Evolutionary conservation across 73 alveolate species (phyloP), one percentile per base, ranked within the genome.

Genomic region (Tetrahymena elliotti): DNA sequence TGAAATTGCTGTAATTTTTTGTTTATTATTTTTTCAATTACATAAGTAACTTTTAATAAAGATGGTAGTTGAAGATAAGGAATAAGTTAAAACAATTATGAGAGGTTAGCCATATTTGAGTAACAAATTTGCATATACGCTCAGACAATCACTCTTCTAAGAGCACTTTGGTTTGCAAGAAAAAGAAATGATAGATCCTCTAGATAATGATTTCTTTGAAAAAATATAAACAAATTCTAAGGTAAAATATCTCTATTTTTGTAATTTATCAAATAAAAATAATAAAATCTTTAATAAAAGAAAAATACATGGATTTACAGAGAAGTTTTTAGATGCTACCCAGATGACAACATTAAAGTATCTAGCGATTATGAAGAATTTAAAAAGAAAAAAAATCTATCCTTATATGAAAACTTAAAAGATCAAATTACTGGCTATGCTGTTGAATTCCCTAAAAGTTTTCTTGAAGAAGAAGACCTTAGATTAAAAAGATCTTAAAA

Each of bases 101-200:
- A 93, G 93, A 36, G 98, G 96, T 1, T 1, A 54, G n/a, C 84
- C 83, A 6, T 36, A 84, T 52, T 34, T 93, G 40, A 96, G 82
- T 18, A 93, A 95, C 33, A 94, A 94, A 95, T 95, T 95, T 84
- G 97, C 97, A 1, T 98, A 97, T 93, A 47, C 95, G 24, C 95
- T 97, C 15, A 40, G 98, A 35, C 94, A 96, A 20, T 94, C 96
- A 20, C 84, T 98, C 84, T 97, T 95, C 94, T 97, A 97, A 95
- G 99, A 98, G 83, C 99, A 98, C 96, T 98, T 97, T 96, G 99
- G 99, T 0, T 33, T 98, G 22, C 93, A 93, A 2, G 92, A 96
- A 52, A 96, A 94, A 33, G 97, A 96, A 54, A 96, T 98, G 31
- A 24, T 35, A n/a, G 99, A 98, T 94, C 99, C 99, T 20, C 83